Conservation (phyloP, 768 basidiomycete genomes). For the Boletellus ananas region DNA sequence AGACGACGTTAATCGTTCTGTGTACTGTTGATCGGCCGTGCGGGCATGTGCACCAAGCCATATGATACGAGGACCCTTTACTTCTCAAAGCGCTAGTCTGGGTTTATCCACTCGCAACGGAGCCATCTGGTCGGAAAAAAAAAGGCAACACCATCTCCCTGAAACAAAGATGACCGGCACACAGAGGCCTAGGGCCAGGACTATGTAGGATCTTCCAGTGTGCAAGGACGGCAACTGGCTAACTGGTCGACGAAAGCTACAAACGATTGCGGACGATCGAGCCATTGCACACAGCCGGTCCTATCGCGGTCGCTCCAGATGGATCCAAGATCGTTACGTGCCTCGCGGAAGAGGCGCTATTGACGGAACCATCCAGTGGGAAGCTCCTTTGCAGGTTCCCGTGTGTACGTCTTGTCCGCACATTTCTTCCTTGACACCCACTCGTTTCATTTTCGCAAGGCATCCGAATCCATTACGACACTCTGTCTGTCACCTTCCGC, state of each 20-base stretch:
- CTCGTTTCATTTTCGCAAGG: constrained; percentile 46
- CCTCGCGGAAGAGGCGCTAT: constrained; percentile 77
- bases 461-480: constrained; percentile 78
- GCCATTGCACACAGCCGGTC: constrained; percentile 87
- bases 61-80: too few species aligned
- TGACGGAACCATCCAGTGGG: constrained; percentile 78
- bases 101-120: too few species aligned
- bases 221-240: constrained; percentile 1
- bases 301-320: constrained; percentile 75
- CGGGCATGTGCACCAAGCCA: background rate
- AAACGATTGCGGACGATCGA: constrained; percentile 68
- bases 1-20: constrained; percentile 3
- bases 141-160: too few species aligned
- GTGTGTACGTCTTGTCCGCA: constrained; percentile 55
- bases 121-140: background rate
- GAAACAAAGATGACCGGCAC: constrained; percentile 15
- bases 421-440: background rate
- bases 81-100: too few species aligned
- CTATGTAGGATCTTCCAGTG: constrained; percentile 8
- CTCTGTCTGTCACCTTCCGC: constrained; percentile 77
- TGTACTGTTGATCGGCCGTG: background rate
- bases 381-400: constrained; percentile 74
- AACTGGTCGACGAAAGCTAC: constrained; percentile 46
- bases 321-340: constrained; percentile 81
- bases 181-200: constrained; percentile 49